Base-by-base conservation (phyloP, 192 early-diverging fungal species). In the Backusella tarrabulga region DNA sequence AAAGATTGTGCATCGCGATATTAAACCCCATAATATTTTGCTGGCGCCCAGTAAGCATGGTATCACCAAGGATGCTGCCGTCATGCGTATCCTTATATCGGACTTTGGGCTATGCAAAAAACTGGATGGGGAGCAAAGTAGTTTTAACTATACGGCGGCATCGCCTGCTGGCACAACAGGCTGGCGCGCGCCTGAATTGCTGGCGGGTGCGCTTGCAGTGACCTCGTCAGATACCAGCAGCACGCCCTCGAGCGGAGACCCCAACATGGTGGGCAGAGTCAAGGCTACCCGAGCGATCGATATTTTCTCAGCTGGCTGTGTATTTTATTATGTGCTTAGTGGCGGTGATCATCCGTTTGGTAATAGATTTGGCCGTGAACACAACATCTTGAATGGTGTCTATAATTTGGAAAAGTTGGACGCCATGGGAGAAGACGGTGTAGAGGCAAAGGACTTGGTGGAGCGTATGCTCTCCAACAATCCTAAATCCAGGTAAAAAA, bases 51-150 rank as follows among this genome's bases (percentile, higher is more conserved):
- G 88, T 2, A 88, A 88, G 70, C 85, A 87, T 23, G 77, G 83
- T 29, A 72, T 78, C 21, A 76, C 73, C 1, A 79, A 84, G 26
- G 34, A 74, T 26, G 35, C 70, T 3, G 56, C 63, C 3, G 52
- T 69, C 3, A 87, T 87, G 77, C 92, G 89, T 69, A 92, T 98
- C 1, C 84, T 98, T 71, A 96, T 99, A 34, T 97, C 96, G 14
- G 98, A 99, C 80, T 99, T 99, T 88, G 98, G 98, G 35, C 86
- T 99, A 72, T 96, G 95, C 60, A 95, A 97, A 74, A 95, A 96
- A 42, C 84, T 99, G 23, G 97, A 96, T 63, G 95, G 94, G 54
- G 95, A 97, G 77, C 95, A 97, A 75, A 95, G 92, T 68, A 95
- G 93, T 63, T 98, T 99, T 86, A 92, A 96, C 79, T 96, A 97